These are phyloP conservation scores for Mycena galopus DNA, from an alignment of 768 basidiomycete species.

Conservation along the genomic window DNA sequence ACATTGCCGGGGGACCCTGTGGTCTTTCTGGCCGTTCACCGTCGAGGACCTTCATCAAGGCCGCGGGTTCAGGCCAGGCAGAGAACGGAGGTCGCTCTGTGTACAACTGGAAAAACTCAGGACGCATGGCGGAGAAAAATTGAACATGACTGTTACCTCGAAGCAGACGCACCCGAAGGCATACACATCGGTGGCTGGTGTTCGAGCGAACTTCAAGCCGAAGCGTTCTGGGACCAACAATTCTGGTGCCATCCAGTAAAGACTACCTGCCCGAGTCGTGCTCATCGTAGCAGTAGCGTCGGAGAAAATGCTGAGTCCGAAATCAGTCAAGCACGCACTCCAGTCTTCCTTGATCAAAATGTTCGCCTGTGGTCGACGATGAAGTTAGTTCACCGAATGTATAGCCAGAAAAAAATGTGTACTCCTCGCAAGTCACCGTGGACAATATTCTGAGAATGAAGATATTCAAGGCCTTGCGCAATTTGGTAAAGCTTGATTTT, in stretches of 20 bases:
- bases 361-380: conserved; percentile 37
- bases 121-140: not conserved
- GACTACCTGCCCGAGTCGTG: conserved; percentile 45
- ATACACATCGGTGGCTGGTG: conserved; percentile 48
- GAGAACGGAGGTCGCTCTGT: conserved; percentile 24
- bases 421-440: conserved; percentile 41
- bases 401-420: not conserved
- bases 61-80: not conserved
- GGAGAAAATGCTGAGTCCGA: conserved; percentile 48
- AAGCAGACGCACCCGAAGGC: conserved; percentile 49
- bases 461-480: conserved; percentile 39
- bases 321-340: conserved; percentile 50
- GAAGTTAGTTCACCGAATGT: not conserved
- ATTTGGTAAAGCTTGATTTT: conserved; percentile 34
- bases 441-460: conserved; percentile 37
- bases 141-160: conserved; percentile 40
- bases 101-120: conserved; percentile 17
- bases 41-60: conserved; percentile 5
- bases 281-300: conserved; percentile 44
- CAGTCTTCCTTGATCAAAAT: conserved; percentile 48
- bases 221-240: conserved; percentile 46
- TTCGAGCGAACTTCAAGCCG: conserved; percentile 40
- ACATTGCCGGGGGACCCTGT: not conserved
- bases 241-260: conserved; percentile 54
- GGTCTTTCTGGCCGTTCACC: conserved; percentile 16